These are phyloP conservation scores for Mallotus nudiflorus DNA, from an alignment of 345 rosid genomes.

Conservation along the genomic window DNA sequence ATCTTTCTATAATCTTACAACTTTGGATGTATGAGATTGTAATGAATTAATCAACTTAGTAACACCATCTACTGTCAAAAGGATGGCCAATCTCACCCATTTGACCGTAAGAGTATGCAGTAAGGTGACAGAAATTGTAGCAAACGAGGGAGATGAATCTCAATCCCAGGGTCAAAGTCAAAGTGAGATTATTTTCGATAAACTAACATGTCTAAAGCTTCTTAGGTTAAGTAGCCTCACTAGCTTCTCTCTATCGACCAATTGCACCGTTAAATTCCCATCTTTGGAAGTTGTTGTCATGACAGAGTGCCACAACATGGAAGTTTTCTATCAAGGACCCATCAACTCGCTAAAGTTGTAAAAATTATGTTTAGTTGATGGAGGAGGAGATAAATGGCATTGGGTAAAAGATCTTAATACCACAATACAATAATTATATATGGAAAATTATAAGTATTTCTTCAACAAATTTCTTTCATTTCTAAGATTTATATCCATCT, in stretches of 20 bases:
- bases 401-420: slow-evolving; percentile 15
- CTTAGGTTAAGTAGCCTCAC: slow-evolving; percentile 7
- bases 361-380: neutral
- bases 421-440: slow-evolving; percentile 2
- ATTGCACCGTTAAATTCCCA: too few species aligned
- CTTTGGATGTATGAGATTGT: too few species aligned
- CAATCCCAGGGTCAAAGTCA: too few species aligned
- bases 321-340: slow-evolving; percentile 5
- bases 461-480: too few species aligned
- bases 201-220: neutral
- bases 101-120: slow-evolving; percentile 19
- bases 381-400: neutral
- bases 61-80: slow-evolving; percentile 12
- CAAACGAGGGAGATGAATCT: too few species aligned
- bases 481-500: too few species aligned
- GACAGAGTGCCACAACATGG: slow-evolving; percentile 7
- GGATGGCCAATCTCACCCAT: slow-evolving; percentile 11
- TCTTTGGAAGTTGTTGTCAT: too few species aligned
- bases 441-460: too few species aligned
- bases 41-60: slow-evolving; percentile 1
- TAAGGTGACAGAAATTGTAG: slow-evolving; percentile 4
- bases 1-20: slow-evolving; percentile 18
- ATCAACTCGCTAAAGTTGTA: neutral
- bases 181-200: too few species aligned
- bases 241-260: slow-evolving; percentile 1